Conservation (phyloP, 345 rosid species). For the Brassica napus region DNA sequence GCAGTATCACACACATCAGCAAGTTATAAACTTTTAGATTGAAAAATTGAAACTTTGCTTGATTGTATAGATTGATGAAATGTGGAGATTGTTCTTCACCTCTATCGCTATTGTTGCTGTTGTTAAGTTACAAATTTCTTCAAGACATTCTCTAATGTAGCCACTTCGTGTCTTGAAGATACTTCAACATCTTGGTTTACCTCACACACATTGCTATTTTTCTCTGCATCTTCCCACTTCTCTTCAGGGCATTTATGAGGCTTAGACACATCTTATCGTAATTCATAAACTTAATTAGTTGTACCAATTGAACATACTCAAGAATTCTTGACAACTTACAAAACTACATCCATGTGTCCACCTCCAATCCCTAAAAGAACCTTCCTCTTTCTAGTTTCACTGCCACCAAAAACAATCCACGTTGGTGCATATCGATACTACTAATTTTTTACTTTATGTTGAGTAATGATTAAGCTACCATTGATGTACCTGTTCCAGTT, state of each 20-base stretch:
- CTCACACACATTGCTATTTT: too few species aligned
- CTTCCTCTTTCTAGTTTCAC: not conserved
- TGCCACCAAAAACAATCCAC: not conserved
- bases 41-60: not conserved
- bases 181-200: not conserved
- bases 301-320: not conserved
- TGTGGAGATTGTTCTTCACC: constrained; percentile 34
- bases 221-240: too few species aligned
- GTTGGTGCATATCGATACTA: not conserved
- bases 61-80: not conserved
- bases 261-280: too few species aligned
- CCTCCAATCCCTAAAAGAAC: not conserved
- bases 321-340: not conserved
- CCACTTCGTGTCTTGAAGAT: not conserved
- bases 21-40: not conserved
- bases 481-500: constrained; percentile 65
- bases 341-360: not conserved
- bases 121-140: constrained; percentile 37
- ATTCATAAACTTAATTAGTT: too few species aligned
- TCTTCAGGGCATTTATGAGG: too few species aligned
- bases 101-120: constrained; percentile 12
- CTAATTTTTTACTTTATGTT: not conserved
- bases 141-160: constrained; percentile 13
- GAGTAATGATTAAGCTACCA: not conserved
- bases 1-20: not conserved